These are phyloP conservation scores for Musa schizocarpa DNA, from an alignment of 176 grass and related monocot genomes.

Conservation along the genomic window DNA sequence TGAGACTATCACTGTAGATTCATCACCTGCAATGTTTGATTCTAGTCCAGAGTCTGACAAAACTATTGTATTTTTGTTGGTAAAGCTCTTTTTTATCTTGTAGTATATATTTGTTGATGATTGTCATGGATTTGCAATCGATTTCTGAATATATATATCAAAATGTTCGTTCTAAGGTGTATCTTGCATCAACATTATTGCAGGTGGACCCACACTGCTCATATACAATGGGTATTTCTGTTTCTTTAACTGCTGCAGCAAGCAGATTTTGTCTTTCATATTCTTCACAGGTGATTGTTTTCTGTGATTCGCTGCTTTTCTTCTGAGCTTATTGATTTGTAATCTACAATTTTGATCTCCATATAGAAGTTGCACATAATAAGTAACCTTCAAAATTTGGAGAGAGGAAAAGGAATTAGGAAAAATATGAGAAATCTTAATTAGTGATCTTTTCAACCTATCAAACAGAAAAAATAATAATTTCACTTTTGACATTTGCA, in stretches of 20 bases:
- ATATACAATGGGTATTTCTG: conserved; percentile 49
- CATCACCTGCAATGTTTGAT: conserved; percentile 77
- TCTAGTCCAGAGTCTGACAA: conserved; percentile 44
- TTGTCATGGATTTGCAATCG: neutral
- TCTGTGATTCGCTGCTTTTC: neutral
- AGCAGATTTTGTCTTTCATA: conserved; percentile 81
- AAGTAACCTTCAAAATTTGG: neutral
- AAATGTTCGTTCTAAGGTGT: neutral
- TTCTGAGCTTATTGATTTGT: neutral
- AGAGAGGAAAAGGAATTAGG: neutral
- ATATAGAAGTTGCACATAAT: neutral
- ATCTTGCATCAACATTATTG: conserved; percentile 16
- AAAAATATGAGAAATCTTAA: too few relatives aligned
- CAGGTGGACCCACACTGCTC: conserved; percentile 95
- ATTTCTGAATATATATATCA: neutral
- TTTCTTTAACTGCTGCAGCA: conserved; percentile 60
- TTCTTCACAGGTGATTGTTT: conserved; percentile 56
- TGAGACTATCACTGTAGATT: conserved; percentile 74
- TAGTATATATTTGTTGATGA: neutral
- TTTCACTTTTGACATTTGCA: neutral
- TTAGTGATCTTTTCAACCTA: neutral
- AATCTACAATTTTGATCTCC: neutral
- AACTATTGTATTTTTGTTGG: conserved; percentile 73
- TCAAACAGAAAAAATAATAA: neutral
- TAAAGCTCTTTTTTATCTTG: conserved; percentile 29